phyloP scores from a whole-genome alignment of 352 stramenopile genomes.

The Phytophthora pseudosyringae region DNA sequence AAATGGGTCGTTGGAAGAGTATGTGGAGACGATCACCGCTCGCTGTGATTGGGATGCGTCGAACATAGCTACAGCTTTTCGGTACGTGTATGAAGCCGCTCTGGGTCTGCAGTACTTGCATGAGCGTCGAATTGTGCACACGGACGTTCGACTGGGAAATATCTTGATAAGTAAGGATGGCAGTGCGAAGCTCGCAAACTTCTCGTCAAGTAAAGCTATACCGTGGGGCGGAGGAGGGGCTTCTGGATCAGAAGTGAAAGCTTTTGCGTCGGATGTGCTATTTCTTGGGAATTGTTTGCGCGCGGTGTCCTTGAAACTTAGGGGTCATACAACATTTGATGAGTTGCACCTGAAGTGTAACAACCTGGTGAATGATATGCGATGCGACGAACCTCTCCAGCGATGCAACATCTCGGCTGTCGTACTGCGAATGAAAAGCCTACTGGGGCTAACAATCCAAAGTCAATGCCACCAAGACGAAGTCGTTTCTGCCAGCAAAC shows the following conservation, averaged over 20 bases:
- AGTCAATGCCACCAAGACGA: neutral
- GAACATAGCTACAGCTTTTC: neutral
- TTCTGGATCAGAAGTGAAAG: neutral
- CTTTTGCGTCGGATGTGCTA: constrained; percentile 7
- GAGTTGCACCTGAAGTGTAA: neutral
- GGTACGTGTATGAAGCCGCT: constrained; percentile 2
- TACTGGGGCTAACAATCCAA: constrained; percentile 1
- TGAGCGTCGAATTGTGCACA: constrained; percentile 5
- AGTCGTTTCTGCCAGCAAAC: neutral
- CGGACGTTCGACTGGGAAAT: constrained; percentile 4
- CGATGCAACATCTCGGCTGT: constrained; percentile 7
- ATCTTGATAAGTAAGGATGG: constrained; percentile 8
- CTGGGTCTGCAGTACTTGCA: constrained; percentile 11
- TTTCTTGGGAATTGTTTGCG: constrained; percentile 8
- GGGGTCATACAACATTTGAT: neutral
- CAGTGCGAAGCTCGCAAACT: constrained; percentile 5
- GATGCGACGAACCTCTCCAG: neutral
- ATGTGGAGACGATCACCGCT: constrained; percentile 5
- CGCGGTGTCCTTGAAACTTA: constrained; percentile 1
- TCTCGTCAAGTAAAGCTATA: constrained; percentile 2
- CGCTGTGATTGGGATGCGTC: neutral
- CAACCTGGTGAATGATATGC: neutral
- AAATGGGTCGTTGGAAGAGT: constrained; percentile 9
- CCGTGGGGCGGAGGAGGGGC: neutral
- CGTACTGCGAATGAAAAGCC: constrained; percentile 3